Evolutionary conservation across 2,329 filamentous ascomycete species (phyloP), one percentile per base, ranked within the genome.

Genomic region (Orbilia javanica): DNA sequence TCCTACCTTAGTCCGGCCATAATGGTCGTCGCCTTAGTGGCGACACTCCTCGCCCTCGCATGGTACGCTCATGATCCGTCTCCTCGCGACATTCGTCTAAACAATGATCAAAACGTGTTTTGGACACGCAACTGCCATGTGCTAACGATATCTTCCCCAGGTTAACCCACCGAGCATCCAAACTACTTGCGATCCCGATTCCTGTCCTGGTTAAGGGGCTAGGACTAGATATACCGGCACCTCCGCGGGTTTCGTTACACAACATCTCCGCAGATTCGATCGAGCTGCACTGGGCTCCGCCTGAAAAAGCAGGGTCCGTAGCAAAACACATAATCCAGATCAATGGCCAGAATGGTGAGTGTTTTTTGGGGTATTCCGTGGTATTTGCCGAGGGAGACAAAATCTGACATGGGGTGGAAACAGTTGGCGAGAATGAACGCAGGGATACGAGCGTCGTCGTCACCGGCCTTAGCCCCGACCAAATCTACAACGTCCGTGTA

Each of bases 401-500:
- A 20, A n/a, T 42, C 65, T 67, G 48, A 67, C 55, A 62, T 65
- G 44, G 53, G 39, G n/a, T 39, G 20, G 60, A 42, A 69, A 79
- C 83, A 93, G 92, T 97, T 80, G 96, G 94, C 81, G 93, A 97
- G 82, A 52, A 90, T 89, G 80, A 90, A 90, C 81, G 88, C 90
- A 80, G 93, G 25, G 81, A 97, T 83, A 93, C 92, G 0, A 92
- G 93, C n/a, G 94, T 97, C 66, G 94, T 93, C 53, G 94, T 99
- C 69, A 94, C 92, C 34, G 93, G 94, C 44, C 87, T 99, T 6
- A 91, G 92, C 81, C 94, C 96, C 0, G 90, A 92, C 80, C 92
- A 93, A 82, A 96, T 94, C 82, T 98, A 98, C 85, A 96, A 97
- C 80, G 91, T 99, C 29, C 91, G 95, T 77, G 93, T 98, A 67